These are phyloP conservation scores for Larix kaempferi DNA, from an alignment of 75 land plant species.

Conservation along the genomic window DNA sequence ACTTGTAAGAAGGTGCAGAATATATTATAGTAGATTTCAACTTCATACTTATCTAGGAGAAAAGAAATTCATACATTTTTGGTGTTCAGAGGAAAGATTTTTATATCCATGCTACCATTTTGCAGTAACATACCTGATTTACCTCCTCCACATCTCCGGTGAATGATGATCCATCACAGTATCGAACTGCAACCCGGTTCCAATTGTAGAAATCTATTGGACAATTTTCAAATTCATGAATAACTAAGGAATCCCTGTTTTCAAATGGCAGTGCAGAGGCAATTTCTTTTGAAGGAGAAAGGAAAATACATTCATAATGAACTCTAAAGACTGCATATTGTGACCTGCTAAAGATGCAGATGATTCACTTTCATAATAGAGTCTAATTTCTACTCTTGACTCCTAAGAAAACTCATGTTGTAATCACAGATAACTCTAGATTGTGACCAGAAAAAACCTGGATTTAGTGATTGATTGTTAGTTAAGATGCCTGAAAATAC, in stretches of 20 bases:
- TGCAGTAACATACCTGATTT: constrained; percentile 20
- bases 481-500: constrained; percentile 39
- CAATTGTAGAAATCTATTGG: constrained; percentile 66
- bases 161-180: constrained; percentile 88
- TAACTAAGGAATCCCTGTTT: constrained; percentile 33
- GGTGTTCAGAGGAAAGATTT: neutral
- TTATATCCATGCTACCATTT: too few relatives aligned
- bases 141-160: constrained; percentile 46
- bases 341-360: too few relatives aligned
- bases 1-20: too few relatives aligned
- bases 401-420: too few relatives aligned
- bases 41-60: neutral
- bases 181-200: constrained; percentile 72
- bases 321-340: too few relatives aligned
- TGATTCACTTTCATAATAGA: too few relatives aligned
- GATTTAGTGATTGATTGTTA: constrained; percentile 22
- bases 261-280: constrained; percentile 22
- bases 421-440: constrained; percentile 6
- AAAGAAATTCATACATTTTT: neutral
- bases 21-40: neutral
- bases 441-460: constrained; percentile 26
- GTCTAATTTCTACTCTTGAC: too few relatives aligned
- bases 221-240: neutral
- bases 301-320: neutral
- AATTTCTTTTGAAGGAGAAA: neutral